Base-by-base conservation (phyloP, 2,329 filamentous ascomycete species). In the Ceratocystis smalleyi region DNA sequence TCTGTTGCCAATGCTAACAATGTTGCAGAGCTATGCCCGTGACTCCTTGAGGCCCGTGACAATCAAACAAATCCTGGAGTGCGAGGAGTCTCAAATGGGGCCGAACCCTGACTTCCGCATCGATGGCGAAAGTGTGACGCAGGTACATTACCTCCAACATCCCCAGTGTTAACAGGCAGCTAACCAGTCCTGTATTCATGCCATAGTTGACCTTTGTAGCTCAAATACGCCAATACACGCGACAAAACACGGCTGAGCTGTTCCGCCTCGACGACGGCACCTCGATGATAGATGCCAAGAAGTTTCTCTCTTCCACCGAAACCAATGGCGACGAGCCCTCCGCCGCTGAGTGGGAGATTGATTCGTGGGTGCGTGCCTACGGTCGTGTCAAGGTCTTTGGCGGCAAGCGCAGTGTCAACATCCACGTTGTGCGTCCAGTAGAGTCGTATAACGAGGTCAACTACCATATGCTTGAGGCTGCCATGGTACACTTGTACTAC, bases 221-320 rank as follows among this genome's bases (percentile, higher is more conserved):
- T 62, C 92, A 96, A 79, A 86, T 99, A 70, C 89, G 91, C 73
- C 85, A 85, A 75, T 85, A 96, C 75, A 88, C 84, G 72, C 81
- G 83, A n/a, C 90, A 95, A 77, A 83, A 87, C 49, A 96, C 92
- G 69, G 95, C 96, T 77, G 85, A 91, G 69, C 96, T 89, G 57
- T 95, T 95, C 81, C 88, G 86, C 71, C 79, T 99, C 70, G 94
- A 99, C 76, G 94, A 99, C 75, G 94, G 94, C 73, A 99, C 95
- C 0, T 91, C 90, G 67, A 81, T 85, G 67, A 86, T 96, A 70
- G 95, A 99, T 75, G 91, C 90, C 69, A 95, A 94, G 78, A 85
- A 88, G 74, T 95, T 66, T 22, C 62, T 68, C 15, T 73, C 74
- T 5, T 73, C 74, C 71, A 73, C 73, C 8, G 65, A 66, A 47